These are phyloP conservation scores for Blastocladiella emersonii DNA, from an alignment of 371 early-diverging fungal genomes.

Conservation along the genomic window DNA sequence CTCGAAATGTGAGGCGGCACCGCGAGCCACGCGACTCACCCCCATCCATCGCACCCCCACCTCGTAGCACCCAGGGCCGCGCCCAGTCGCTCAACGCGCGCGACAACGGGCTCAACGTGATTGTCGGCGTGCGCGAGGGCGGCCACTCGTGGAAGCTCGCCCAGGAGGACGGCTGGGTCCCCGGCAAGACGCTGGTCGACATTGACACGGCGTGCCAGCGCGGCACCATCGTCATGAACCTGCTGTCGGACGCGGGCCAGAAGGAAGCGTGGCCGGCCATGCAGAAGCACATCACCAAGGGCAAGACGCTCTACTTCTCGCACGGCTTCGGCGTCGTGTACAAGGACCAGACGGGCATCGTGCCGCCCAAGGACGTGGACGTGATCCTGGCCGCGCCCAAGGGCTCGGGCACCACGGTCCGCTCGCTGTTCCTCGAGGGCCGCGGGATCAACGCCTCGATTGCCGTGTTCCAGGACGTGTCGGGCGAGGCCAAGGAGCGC, in stretches of 20 bases:
- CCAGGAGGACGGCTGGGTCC: slow-evolving; percentile 87
- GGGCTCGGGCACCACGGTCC: slow-evolving; percentile 90
- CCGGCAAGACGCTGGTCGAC: slow-evolving; percentile 86
- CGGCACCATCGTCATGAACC: slow-evolving; percentile 87
- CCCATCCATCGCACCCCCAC: no score
- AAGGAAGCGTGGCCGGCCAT: slow-evolving; percentile 81
- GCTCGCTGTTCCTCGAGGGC: slow-evolving; percentile 89
- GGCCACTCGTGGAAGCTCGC: slow-evolving; percentile 89
- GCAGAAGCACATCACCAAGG: slow-evolving; percentile 79
- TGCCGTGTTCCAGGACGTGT: slow-evolving; percentile 86
- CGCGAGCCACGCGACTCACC: no score
- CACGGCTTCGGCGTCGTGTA: slow-evolving; percentile 94
- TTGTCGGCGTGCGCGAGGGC: slow-evolving; percentile 84
- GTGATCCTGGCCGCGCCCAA: slow-evolving; percentile 94
- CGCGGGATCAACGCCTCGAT: slow-evolving; percentile 95
- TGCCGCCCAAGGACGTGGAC: slow-evolving; percentile 84
- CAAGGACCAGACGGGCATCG: slow-evolving; percentile 78
- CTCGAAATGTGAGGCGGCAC: no score
- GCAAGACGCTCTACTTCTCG: slow-evolving; percentile 95
- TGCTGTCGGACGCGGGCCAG: slow-evolving; percentile 93
- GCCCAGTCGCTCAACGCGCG: slow-evolving; percentile 91
- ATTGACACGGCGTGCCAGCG: slow-evolving; percentile 82
- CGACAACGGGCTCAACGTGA: slow-evolving; percentile 91
- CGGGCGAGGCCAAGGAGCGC: slow-evolving; percentile 83
- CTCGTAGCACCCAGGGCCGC: slow-evolving; percentile 67